Conservation (phyloP, 2,329 filamentous ascomycete genomes). For the Parastagonospora nodorum region DNA sequence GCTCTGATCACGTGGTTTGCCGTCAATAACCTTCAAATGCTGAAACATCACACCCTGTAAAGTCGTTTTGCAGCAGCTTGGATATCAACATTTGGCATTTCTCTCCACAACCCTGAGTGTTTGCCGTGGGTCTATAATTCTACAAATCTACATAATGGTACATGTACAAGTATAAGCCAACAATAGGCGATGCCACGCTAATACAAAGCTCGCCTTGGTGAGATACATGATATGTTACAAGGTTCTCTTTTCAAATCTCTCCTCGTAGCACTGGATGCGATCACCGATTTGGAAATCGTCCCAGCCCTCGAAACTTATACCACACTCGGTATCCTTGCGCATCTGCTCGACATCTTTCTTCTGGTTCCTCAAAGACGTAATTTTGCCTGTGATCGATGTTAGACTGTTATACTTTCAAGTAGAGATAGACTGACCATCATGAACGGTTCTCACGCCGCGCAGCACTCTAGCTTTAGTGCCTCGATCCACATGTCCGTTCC, state of each 20-base stretch:
- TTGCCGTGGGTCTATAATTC: too few species aligned
- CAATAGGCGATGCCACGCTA: too few species aligned
- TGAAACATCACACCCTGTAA: too few species aligned
- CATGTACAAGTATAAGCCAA: too few species aligned
- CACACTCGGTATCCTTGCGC: slow-evolving; percentile 92
- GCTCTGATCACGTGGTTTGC: too few species aligned
- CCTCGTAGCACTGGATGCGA: slow-evolving; percentile 85
- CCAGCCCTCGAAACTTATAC: slow-evolving; percentile 82
- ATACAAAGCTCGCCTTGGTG: too few species aligned
- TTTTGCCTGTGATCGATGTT: slow-evolving; percentile 61
- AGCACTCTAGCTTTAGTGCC: slow-evolving; percentile 72
- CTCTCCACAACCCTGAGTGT: too few species aligned
- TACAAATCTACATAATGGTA: too few species aligned
- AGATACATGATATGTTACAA: slow-evolving; percentile 39
- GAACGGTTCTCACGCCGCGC: slow-evolving; percentile 71
- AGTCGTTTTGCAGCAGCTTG: too few species aligned
- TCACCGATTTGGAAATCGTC: slow-evolving; percentile 80
- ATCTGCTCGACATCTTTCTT: slow-evolving; percentile 92
- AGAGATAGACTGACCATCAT: slow-evolving; percentile 71
- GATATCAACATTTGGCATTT: too few species aligned
- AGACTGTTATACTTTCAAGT: slow-evolving; percentile 1
- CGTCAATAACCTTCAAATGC: too few species aligned
- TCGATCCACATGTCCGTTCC: slow-evolving; percentile 75
- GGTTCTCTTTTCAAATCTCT: slow-evolving; percentile 71
- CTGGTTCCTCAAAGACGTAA: slow-evolving; percentile 83